A percentile compares a stretch with the other conserved stretches of the same genome.
These are phyloP conservation scores for Acanthamoeba royreba DNA, from an alignment of 208 protist genomes.

Conservation along the genomic window DNA sequence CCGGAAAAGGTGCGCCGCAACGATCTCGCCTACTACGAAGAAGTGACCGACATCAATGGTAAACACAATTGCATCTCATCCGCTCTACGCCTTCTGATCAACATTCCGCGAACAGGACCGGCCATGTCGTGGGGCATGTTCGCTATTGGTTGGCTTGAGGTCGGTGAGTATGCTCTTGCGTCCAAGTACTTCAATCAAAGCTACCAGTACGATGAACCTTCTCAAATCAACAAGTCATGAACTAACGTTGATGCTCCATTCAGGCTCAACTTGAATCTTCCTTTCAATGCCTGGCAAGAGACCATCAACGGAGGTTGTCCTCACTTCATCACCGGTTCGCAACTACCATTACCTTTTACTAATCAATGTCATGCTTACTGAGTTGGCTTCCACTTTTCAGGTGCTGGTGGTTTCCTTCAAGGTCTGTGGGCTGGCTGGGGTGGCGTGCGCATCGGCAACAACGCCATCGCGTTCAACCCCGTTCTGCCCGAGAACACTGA, in stretches of 20 bases:
- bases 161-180: neutral
- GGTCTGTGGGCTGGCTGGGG: conserved; percentile 39
- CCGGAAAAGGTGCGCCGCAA: neutral
- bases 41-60: neutral
- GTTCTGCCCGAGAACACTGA: neutral
- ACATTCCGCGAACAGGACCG: too few relatives aligned
- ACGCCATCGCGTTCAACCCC: neutral
- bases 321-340: conserved; percentile 60
- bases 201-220: conserved; percentile 21
- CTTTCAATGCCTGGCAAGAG: conserved; percentile 45
- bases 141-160: conserved; percentile 37
- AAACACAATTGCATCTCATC: too few relatives aligned
- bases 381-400: too few relatives aligned
- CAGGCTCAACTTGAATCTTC: conserved; percentile 32
- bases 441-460: conserved; percentile 14
- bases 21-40: conserved; percentile 42
- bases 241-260: neutral
- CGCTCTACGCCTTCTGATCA: too few relatives aligned
- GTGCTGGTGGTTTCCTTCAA: conserved; percentile 54
- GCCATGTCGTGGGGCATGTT: conserved; percentile 53
- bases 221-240: too few relatives aligned
- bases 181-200: conserved; percentile 3
- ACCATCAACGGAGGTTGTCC: neutral
- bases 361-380: too few relatives aligned
- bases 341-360: too few relatives aligned